These are phyloP conservation scores for Crataegus laevigata DNA, from an alignment of 306 rosid genomes.

Conservation along the genomic window DNA sequence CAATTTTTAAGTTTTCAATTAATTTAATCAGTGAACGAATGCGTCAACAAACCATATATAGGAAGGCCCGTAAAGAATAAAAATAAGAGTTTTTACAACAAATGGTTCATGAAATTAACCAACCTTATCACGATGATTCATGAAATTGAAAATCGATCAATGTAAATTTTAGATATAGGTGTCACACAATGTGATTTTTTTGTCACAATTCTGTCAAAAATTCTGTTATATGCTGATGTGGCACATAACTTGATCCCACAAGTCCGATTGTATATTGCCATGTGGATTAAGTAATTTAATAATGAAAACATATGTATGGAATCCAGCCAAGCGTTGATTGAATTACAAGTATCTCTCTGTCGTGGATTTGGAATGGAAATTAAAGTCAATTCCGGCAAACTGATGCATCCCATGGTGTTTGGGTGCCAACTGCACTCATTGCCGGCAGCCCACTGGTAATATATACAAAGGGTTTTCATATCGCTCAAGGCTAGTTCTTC, in stretches of 20 bases:
- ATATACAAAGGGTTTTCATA: not conserved
- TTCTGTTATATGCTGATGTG: too few relatives aligned
- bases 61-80: not conserved
- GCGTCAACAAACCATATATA: not conserved
- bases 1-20: not conserved
- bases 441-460: not conserved
- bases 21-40: not conserved
- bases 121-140: fast-evolving
- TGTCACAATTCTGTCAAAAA: too few relatives aligned
- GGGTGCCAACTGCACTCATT: not conserved
- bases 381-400: conserved; percentile 11
- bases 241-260: too few relatives aligned
- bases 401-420: not conserved
- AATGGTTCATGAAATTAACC: too few relatives aligned
- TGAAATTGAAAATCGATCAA: too few relatives aligned
- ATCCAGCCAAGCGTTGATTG: not conserved
- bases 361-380: not conserved
- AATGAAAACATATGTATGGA: not conserved
- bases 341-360: not conserved
- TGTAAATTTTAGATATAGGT: too few relatives aligned
- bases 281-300: too few relatives aligned
- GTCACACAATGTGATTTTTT: too few relatives aligned
- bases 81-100: not conserved
- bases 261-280: too few relatives aligned
- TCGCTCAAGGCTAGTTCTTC: too few relatives aligned